Conservation (phyloP, 2,329 filamentous ascomycete species). For the Diaporthe capsici region DNA sequence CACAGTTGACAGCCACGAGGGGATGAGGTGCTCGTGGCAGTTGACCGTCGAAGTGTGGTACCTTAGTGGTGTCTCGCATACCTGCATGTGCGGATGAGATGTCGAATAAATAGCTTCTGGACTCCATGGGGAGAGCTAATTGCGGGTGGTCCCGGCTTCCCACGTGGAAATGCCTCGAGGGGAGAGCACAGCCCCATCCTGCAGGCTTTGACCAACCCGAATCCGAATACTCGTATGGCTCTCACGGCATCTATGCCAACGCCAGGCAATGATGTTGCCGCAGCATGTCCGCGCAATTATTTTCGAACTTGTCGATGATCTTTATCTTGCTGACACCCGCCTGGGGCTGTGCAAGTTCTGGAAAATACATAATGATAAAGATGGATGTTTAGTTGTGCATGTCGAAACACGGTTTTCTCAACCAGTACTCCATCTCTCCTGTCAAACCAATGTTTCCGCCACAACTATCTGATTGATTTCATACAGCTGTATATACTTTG, state of each 20-base stretch:
- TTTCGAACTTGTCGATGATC: background rate
- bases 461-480: too few species aligned
- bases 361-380: background rate
- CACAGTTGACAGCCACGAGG: too few species aligned
- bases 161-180: background rate
- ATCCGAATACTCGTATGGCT: background rate
- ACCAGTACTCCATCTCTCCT: too few species aligned
- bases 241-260: too few species aligned
- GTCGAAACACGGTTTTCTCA: too few species aligned
- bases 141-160: background rate
- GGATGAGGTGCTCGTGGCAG: too few species aligned
- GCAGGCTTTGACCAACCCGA: background rate
- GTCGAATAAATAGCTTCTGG: too few species aligned
- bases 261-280: background rate
- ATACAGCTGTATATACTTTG: background rate
- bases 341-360: background rate
- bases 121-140: too few species aligned
- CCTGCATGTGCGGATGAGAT: too few species aligned
- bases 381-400: background rate
- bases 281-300: background rate
- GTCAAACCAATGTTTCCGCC: accelerated
- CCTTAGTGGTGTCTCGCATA: too few species aligned
- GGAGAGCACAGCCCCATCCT: background rate
- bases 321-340: background rate
- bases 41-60: too few species aligned